Conservation (phyloP, 2,329 filamentous ascomycete genomes). For the Exophiala bonariae region DNA sequence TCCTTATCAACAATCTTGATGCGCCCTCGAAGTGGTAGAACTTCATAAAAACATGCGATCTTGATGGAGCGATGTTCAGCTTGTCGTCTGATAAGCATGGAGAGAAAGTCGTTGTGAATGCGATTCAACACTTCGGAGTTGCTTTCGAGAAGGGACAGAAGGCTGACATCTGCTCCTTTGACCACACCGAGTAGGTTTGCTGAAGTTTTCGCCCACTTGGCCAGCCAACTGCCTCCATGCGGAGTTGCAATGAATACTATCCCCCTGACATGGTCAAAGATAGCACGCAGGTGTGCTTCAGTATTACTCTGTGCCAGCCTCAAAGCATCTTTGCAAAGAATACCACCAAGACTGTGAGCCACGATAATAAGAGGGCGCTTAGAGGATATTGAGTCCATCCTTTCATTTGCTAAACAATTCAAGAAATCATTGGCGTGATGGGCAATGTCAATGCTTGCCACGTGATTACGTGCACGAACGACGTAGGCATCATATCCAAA, state of each 20-base stretch:
- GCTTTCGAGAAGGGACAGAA: constrained; percentile 26
- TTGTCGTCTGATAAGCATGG: constrained; percentile 27
- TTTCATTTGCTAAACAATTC: constrained; percentile 29
- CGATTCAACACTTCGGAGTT: constrained; percentile 33
- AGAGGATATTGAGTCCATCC: background rate
- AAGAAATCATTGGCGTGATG: constrained; percentile 35
- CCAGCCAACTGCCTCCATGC: constrained; percentile 34
- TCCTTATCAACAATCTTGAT: constrained; percentile 47
- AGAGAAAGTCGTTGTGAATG: constrained; percentile 33
- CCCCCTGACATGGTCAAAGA: constrained; percentile 31
- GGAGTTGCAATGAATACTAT: constrained; percentile 42
- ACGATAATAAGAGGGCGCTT: constrained; percentile 32
- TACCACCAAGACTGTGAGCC: constrained; percentile 33
- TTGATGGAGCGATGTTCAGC: constrained; percentile 34
- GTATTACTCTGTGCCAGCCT: constrained; percentile 5
- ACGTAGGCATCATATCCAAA: constrained; percentile 26
- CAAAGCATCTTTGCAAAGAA: constrained; percentile 32
- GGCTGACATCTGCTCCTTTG: constrained; percentile 32
- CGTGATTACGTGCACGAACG: constrained; percentile 27
- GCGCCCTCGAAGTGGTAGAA: constrained; percentile 67
- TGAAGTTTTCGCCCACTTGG: constrained; percentile 32
- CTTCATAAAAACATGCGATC: constrained; percentile 70
- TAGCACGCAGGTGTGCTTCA: constrained; percentile 27
- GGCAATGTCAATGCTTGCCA: constrained; percentile 30
- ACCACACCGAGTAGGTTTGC: constrained; percentile 55